Percentiles rank a stretch among this genome's conserved stretches.
Evolutionary conservation across 208 protist species (phyloP).

Genomic region (Acanthamoeba royreba): DNA sequence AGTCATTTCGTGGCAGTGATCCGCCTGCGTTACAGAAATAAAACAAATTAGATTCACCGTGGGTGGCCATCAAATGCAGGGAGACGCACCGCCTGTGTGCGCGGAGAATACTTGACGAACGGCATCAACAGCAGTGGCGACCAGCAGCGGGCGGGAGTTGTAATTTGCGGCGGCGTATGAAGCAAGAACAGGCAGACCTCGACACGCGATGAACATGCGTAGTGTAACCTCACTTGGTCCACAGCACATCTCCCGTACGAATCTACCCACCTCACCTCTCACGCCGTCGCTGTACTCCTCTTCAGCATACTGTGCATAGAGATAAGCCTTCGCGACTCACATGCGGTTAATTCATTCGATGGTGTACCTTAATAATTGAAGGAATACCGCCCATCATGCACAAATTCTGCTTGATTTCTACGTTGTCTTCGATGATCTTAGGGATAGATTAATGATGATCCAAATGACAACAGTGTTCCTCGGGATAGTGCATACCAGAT

Average conservation of each 20-base stretch:
- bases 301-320: slow-evolving; percentile 64
- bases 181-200: slow-evolving; percentile 74
- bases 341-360: too few relatives aligned
- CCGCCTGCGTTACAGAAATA: too few relatives aligned
- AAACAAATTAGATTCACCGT: too few relatives aligned
- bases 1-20: slow-evolving; percentile 68
- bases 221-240: slow-evolving; percentile 62
- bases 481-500: slow-evolving; percentile 51
- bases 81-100: background rate
- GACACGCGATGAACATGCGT: slow-evolving; percentile 83
- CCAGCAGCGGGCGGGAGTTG: background rate
- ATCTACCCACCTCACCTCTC: slow-evolving; percentile 65
- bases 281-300: slow-evolving; percentile 46
- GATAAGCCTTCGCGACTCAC: too few relatives aligned
- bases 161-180: slow-evolving; percentile 63
- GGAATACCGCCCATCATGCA: slow-evolving; percentile 80
- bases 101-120: background rate
- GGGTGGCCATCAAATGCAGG: slow-evolving; percentile 46
- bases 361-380: slow-evolving; percentile 73
- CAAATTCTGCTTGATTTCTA: slow-evolving; percentile 76
- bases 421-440: slow-evolving; percentile 67
- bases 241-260: slow-evolving; percentile 71
- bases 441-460: too few relatives aligned
- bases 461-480: too few relatives aligned
- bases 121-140: background rate